phyloP scores from a whole-genome alignment of 331 rosid species.

The Prunus yedoensis region DNA sequence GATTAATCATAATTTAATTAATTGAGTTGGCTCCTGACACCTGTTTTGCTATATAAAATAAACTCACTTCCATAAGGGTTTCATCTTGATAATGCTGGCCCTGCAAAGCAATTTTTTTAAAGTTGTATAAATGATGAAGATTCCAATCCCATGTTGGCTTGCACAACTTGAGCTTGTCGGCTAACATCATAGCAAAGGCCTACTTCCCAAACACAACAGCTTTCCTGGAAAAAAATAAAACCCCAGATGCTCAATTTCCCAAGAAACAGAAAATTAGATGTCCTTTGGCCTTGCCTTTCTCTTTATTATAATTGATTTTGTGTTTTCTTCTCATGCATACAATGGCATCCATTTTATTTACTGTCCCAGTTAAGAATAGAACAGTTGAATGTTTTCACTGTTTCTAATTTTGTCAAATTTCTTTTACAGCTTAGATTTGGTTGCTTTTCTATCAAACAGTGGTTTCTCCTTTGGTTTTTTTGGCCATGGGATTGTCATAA shows the following conservation, averaged over 20 bases:
- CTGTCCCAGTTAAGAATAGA: no score
- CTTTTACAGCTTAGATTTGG: neutral
- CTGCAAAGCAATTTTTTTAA: slow-evolving; percentile 12
- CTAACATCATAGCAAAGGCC: slow-evolving; percentile 30
- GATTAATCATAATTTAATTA: neutral
- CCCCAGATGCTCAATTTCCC: neutral
- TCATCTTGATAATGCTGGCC: slow-evolving; percentile 28
- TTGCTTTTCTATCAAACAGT: neutral
- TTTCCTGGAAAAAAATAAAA: slow-evolving; percentile 14
- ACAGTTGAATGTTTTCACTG: no score
- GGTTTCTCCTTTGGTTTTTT: neutral
- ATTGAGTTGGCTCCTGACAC: slow-evolving; percentile 1
- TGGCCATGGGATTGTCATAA: neutral
- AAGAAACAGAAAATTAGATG: neutral
- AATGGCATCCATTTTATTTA: no score
- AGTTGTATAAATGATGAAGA: slow-evolving; percentile 46
- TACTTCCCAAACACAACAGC: slow-evolving; percentile 10
- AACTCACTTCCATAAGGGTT: slow-evolving; percentile 14
- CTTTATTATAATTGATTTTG: neutral
- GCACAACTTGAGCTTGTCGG: slow-evolving; percentile 44
- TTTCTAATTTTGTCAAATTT: neutral
- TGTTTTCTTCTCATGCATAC: no score
- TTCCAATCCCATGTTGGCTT: slow-evolving; percentile 39
- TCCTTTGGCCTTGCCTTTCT: neutral
- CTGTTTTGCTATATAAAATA: neutral